Evolutionary conservation across 2,329 filamentous ascomycete species (phyloP).

Genomic region (Colletotrichum destructivum): DNA sequence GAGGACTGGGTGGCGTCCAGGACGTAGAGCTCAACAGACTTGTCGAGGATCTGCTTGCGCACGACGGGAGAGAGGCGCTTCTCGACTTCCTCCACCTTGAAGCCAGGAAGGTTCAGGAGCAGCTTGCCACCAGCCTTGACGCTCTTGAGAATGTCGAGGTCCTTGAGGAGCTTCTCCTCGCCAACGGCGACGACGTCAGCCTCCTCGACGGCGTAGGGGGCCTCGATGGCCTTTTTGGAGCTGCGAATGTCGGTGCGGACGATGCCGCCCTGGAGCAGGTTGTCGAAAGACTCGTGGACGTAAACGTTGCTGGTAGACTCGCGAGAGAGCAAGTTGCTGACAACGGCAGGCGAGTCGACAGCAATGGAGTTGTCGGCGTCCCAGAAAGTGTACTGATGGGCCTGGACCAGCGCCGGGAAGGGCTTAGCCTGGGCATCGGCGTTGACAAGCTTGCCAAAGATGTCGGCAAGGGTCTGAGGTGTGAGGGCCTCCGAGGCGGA

Average conservation of each 20-base stretch:
- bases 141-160: slow-evolving; percentile 80
- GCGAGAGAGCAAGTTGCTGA: slow-evolving; percentile 77
- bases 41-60: slow-evolving; percentile 79
- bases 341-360: slow-evolving; percentile 73
- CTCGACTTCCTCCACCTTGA: slow-evolving; percentile 91
- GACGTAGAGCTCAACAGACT: slow-evolving; percentile 80
- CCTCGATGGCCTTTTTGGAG: slow-evolving; percentile 86
- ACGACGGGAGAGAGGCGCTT: slow-evolving; percentile 83
- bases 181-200: slow-evolving; percentile 87
- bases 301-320: slow-evolving; percentile 77
- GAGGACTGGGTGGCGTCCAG: slow-evolving; percentile 80
- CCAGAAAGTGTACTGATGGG: slow-evolving; percentile 95
- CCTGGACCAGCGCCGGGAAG: slow-evolving; percentile 65
- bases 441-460: slow-evolving; percentile 65
- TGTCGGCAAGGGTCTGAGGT: slow-evolving; percentile 66
- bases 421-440: slow-evolving; percentile 64
- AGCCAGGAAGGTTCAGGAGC: slow-evolving; percentile 81
- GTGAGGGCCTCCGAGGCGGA: slow-evolving; percentile 75
- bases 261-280: slow-evolving; percentile 81
- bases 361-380: slow-evolving; percentile 83
- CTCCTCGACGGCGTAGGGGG: slow-evolving; percentile 83
- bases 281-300: slow-evolving; percentile 75
- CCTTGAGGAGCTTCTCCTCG: slow-evolving; percentile 81
- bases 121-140: slow-evolving; percentile 81
- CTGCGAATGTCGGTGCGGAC: slow-evolving; percentile 88